Percentiles rank a stretch among this genome's conserved stretches.
phyloP scores from a whole-genome alignment of 1,284 basidiomycete genomes.

The Ceratorhiza oryzae-sativae region DNA sequence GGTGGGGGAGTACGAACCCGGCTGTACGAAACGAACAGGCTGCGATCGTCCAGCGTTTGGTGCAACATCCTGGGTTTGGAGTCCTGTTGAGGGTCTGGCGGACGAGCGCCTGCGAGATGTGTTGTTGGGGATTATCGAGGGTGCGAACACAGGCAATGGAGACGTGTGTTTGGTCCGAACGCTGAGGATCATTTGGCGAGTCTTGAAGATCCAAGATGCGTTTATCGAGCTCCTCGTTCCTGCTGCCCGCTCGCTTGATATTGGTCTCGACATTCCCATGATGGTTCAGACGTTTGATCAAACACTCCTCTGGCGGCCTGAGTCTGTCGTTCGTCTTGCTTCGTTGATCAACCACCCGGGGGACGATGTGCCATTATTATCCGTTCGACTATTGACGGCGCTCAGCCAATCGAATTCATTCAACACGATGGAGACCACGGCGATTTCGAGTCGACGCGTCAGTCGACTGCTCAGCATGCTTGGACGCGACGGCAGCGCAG shows the following conservation, averaged over 20 bases:
- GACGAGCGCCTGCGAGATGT: slow-evolving; percentile 68
- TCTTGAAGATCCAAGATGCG: slow-evolving; percentile 85
- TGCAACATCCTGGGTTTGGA: slow-evolving; percentile 84
- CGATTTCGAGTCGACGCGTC: slow-evolving; percentile 60
- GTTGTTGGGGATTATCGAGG: slow-evolving; percentile 77
- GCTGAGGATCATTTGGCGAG: slow-evolving; percentile 81
- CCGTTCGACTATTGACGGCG: slow-evolving; percentile 79
- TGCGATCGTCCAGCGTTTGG: slow-evolving; percentile 40
- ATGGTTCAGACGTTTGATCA: slow-evolving; percentile 70
- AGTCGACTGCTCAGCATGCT: slow-evolving; percentile 36
- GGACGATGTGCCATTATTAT: slow-evolving; percentile 76
- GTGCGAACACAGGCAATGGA: slow-evolving; percentile 79
- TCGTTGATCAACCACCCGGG: slow-evolving; percentile 78
- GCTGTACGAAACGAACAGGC: slow-evolving; percentile 19
- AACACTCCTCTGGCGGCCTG: slow-evolving; percentile 76
- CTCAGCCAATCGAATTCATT: slow-evolving; percentile 64
- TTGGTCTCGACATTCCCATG: slow-evolving; percentile 60
- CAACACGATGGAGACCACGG: slow-evolving; percentile 59
- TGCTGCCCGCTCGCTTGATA: slow-evolving; percentile 55
- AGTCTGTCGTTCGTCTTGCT: slow-evolving; percentile 83
- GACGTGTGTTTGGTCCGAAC: slow-evolving; percentile 79
- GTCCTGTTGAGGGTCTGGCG: slow-evolving; percentile 82
- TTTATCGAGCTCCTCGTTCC: slow-evolving; percentile 91
- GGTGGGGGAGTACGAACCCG: slow-evolving; percentile 32
- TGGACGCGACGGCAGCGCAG: slow-evolving; percentile 66